phyloP scores from a whole-genome alignment of 2,329 filamentous ascomycete genomes.

The Mycocentrospora acerina region DNA sequence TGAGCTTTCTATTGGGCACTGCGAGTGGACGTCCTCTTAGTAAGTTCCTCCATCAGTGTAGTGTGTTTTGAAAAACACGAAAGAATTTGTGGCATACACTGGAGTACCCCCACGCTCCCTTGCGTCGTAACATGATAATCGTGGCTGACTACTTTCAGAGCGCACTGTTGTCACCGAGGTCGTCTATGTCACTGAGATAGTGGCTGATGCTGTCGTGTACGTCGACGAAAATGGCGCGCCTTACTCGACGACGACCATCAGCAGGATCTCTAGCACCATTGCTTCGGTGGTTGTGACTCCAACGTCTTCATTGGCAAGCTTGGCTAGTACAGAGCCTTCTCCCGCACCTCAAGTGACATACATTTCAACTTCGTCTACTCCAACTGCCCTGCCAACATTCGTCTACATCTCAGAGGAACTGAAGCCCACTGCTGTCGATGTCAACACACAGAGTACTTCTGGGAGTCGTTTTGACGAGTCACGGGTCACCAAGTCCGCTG shows the following conservation, averaged over 20 bases:
- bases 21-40: conserved; percentile 47
- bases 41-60: conserved; percentile 13
- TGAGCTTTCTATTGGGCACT: conserved; percentile 44
- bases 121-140: not conserved
- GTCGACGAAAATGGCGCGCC: conserved; percentile 34
- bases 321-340: conserved; percentile 8
- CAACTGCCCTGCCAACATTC: conserved; percentile 8
- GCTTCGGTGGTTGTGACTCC: conserved; percentile 13
- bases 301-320: conserved; percentile 5
- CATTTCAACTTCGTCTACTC: conserved; percentile 8
- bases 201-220: conserved; percentile 34
- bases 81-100: no score
- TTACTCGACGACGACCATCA: conserved; percentile 22
- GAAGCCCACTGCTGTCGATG: conserved; percentile 8
- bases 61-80: no score
- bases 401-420: conserved; percentile 8
- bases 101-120: no score
- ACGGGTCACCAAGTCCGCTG: not conserved
- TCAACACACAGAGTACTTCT: not conserved
- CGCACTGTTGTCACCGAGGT: conserved; percentile 36
- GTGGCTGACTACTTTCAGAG: conserved; percentile 22
- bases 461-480: no score
- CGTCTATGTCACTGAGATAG: conserved; percentile 31
- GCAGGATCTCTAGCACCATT: conserved; percentile 6
- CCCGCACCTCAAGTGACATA: conserved; percentile 4